A percentile compares a stretch with the other conserved stretches of the same genome.
Evolutionary conservation across 306 rosid genomes (phyloP).

Genomic region (Canavalia ensiformis): DNA sequence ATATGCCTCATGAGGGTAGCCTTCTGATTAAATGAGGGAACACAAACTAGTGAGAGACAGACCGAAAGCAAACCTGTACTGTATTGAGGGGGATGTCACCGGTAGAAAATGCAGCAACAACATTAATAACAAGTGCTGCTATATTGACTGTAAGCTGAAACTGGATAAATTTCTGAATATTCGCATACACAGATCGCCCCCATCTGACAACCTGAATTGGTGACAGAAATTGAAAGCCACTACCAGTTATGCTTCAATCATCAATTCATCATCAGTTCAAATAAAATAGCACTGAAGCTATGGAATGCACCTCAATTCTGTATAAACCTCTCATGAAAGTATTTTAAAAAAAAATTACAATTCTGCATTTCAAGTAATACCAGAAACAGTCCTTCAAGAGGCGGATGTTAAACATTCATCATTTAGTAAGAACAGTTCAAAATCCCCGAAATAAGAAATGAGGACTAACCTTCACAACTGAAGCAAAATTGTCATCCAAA

Average conservation of each 20-base stretch:
- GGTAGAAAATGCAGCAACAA: conserved; percentile 85
- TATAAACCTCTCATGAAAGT: neutral
- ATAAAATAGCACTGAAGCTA: neutral
- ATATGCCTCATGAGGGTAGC: conserved; percentile 35
- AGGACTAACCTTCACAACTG: conserved; percentile 81
- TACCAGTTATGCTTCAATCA: conserved; percentile 29
- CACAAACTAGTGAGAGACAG: conserved; percentile 26
- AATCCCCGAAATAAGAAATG: conserved; percentile 30
- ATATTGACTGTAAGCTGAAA: conserved; percentile 96
- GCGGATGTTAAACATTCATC: neutral
- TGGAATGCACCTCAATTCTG: conserved; percentile 18
- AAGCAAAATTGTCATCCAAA: conserved; percentile 91
- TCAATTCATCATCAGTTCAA: conserved; percentile 9
- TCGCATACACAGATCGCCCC: conserved; percentile 97
- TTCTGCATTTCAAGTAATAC: conserved; percentile 19
- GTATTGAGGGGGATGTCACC: conserved; percentile 94
- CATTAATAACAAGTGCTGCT: conserved; percentile 92
- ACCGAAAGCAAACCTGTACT: conserved; percentile 79
- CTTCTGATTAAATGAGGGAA: conserved; percentile 22
- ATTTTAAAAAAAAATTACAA: conserved; percentile 18
- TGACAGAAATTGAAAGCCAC: conserved; percentile 27
- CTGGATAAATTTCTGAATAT: conserved; percentile 98
- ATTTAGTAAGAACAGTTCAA: neutral
- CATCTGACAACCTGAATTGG: conserved; percentile 88
- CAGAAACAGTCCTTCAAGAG: conserved; percentile 15